These are phyloP conservation scores for Dillenia turbinata DNA, from an alignment of 164 flowering plant genomes.

Conservation along the genomic window DNA sequence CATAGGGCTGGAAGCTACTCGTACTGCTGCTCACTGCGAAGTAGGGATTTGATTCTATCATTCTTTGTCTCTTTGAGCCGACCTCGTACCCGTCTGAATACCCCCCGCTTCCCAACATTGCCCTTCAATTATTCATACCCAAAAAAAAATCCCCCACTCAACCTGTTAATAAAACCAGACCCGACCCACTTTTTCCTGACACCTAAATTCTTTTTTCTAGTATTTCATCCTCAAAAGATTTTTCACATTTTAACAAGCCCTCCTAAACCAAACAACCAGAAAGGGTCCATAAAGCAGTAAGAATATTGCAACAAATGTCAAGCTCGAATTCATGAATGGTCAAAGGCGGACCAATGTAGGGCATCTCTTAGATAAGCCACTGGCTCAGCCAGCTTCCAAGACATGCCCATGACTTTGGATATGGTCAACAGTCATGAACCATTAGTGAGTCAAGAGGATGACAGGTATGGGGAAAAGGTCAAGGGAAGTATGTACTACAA, in stretches of 20 bases:
- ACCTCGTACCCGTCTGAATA: conserved; percentile 77
- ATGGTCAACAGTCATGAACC: background rate
- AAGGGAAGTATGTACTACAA: background rate
- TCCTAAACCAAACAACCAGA: conserved; percentile 3
- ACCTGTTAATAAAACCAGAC: conserved; percentile 89
- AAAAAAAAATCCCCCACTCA: conserved; percentile 77
- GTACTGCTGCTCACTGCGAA: conserved; percentile 79
- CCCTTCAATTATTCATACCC: conserved; percentile 66
- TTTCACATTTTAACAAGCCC: conserved; percentile 8
- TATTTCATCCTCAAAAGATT: conserved; percentile 13
- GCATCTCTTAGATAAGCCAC: background rate
- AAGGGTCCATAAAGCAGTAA: background rate
- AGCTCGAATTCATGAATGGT: background rate
- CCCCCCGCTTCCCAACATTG: conserved; percentile 89
- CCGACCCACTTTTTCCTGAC: conserved; percentile 61
- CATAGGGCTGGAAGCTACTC: conserved; percentile 22
- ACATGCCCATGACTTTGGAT: background rate
- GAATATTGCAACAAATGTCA: background rate
- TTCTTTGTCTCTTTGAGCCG: conserved; percentile 87
- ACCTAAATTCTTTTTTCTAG: conserved; percentile 19
- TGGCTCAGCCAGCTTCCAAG: background rate
- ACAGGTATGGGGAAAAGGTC: background rate
- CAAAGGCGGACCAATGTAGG: background rate
- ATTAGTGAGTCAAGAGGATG: background rate
- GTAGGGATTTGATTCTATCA: conserved; percentile 85